Evolutionary conservation across 345 rosid species (phyloP).

Genomic region (Lepidium africanum): DNA sequence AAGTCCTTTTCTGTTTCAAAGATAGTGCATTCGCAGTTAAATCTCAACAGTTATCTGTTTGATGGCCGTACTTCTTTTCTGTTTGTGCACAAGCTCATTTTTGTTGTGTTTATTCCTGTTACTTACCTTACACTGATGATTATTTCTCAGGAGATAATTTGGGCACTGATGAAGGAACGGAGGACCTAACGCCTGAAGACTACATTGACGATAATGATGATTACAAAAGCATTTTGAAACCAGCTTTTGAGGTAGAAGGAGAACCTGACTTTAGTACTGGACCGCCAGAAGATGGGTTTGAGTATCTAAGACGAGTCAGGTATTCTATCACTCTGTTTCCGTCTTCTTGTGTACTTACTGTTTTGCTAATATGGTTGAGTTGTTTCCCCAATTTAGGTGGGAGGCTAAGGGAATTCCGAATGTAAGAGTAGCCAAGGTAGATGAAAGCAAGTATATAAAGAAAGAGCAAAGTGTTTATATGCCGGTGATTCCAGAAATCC

Average conservation of each 20-base stretch:
- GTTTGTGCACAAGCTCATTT: background rate
- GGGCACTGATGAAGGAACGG: background rate
- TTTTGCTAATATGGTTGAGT: background rate
- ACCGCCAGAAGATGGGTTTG: conserved; percentile 90
- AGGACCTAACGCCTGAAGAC: conserved; percentile 27
- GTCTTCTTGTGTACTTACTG: background rate
- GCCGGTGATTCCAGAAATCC: conserved; percentile 87
- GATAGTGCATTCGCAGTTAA: background rate
- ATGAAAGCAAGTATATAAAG: conserved; percentile 25
- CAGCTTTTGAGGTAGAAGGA: conserved; percentile 77
- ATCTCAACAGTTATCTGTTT: background rate
- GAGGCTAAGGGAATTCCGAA: conserved; percentile 81
- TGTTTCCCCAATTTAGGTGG: conserved; percentile 52
- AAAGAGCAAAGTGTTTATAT: conserved; percentile 74
- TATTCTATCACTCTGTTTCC: conserved; percentile 21
- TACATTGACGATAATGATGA: conserved; percentile 53
- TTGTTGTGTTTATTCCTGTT: background rate
- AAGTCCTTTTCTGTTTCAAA: background rate
- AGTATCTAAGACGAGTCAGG: conserved; percentile 90
- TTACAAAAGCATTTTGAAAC: conserved; percentile 68
- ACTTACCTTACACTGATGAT: background rate
- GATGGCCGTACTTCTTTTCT: background rate
- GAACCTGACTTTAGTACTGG: conserved; percentile 88
- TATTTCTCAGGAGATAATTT: background rate
- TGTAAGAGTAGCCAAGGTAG: conserved; percentile 62